Evolutionary conservation across 495 filamentous ascomycete genomes (phyloP).

Genomic region (Hypomontagnella submonticulosa): DNA sequence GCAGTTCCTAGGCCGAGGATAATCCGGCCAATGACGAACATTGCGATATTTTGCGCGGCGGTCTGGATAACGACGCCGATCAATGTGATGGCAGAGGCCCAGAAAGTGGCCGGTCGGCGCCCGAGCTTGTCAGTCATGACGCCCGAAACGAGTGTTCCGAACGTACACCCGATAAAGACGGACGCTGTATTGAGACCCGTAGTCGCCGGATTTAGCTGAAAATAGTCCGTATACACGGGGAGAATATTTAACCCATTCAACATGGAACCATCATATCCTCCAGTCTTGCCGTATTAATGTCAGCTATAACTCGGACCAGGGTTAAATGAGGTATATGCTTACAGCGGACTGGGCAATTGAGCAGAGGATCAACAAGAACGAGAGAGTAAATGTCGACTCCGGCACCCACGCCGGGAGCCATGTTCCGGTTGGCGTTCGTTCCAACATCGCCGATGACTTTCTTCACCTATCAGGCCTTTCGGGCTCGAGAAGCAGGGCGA

Average conservation of each 20-base stretch:
- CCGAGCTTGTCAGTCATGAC: conserved; percentile 55
- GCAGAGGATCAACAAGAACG: conserved; percentile 56
- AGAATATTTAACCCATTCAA: conserved; percentile 65
- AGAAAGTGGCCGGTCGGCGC: conserved; percentile 59
- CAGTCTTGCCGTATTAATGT: conserved; percentile 56
- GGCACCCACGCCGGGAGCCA: conserved; percentile 66
- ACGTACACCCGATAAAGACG: conserved; percentile 57
- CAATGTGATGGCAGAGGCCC: conserved; percentile 55
- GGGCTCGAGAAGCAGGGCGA: not conserved
- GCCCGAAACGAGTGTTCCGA: conserved; percentile 54
- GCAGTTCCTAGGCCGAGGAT: conserved; percentile 57
- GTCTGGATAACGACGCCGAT: conserved; percentile 61
- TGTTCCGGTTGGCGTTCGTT: conserved; percentile 55
- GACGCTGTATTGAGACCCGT: conserved; percentile 60
- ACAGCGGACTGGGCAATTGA: conserved; percentile 61
- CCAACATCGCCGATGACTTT: conserved; percentile 45
- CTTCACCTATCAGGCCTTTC: not conserved
- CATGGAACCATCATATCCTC: conserved; percentile 64
- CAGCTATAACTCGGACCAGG: conserved; percentile 47
- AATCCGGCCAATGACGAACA: conserved; percentile 59
- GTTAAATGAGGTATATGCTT: conserved; percentile 31
- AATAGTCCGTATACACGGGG: conserved; percentile 61
- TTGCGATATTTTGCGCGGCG: conserved; percentile 60
- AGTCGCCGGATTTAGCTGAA: conserved; percentile 56
- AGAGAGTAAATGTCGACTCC: conserved; percentile 54